A percentile compares a stretch with the other conserved stretches of the same genome.
These are phyloP conservation scores for Hymenoscyphus occultus DNA, from an alignment of 2,329 filamentous ascomycete genomes.

Conservation along the genomic window DNA sequence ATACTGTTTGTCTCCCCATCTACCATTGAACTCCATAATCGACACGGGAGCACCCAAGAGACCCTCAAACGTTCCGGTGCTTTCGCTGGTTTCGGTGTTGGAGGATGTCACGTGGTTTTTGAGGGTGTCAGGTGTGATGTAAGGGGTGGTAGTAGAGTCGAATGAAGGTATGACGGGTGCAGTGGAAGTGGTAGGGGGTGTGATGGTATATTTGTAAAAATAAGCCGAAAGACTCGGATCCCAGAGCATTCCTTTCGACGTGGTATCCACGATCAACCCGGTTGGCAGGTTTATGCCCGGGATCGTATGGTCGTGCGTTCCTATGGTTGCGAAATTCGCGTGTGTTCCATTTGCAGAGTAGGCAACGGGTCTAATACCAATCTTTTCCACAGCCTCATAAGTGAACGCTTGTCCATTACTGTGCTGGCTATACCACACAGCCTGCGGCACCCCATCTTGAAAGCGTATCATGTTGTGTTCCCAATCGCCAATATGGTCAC, in stretches of 20 bases:
- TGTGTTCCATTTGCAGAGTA: conserved; percentile 61
- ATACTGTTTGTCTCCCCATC: conserved; percentile 62
- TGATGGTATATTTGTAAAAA: conserved; percentile 51
- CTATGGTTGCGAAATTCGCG: conserved; percentile 60
- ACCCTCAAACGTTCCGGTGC: conserved; percentile 18
- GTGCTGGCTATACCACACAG: conserved; percentile 64
- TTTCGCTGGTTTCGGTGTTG: no score
- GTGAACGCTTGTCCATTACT: conserved; percentile 60
- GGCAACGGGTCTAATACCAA: conserved; percentile 50
- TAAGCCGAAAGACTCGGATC: conserved; percentile 56
- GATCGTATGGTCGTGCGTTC: conserved; percentile 61
- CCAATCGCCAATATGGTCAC: conserved; percentile 61
- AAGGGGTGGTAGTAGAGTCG: no score
- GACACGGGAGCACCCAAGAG: conserved; percentile 44
- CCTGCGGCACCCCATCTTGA: conserved; percentile 49
- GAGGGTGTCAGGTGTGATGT: no score
- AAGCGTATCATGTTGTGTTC: conserved; percentile 69
- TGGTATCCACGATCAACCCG: conserved; percentile 53
- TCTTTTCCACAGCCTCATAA: conserved; percentile 54
- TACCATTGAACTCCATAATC: conserved; percentile 55
- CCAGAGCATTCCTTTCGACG: conserved; percentile 55
- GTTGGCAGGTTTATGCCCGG: conserved; percentile 55
- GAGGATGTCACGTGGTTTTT: no score
- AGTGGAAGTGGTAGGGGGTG: conserved; percentile 18
- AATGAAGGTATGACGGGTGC: no score